These are phyloP conservation scores for Lantana camara DNA, from an alignment of 257 asterid species.

Conservation along the genomic window DNA sequence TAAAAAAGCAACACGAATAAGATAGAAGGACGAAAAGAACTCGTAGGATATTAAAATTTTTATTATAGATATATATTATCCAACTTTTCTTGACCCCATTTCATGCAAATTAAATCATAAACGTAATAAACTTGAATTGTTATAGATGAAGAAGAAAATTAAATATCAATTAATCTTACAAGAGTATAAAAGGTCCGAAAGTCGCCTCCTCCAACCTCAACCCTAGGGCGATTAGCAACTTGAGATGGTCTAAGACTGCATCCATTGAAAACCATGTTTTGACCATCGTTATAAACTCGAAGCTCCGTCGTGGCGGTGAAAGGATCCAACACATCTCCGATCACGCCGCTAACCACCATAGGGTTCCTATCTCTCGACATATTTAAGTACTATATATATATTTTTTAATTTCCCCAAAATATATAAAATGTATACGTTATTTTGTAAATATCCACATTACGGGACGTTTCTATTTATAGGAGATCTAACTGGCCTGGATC, in stretches of 20 bases:
- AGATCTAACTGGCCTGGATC: too few relatives aligned
- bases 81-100: too few relatives aligned
- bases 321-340: neutral
- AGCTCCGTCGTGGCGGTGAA: neutral
- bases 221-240: constrained; percentile 18
- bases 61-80: too few relatives aligned
- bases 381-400: neutral
- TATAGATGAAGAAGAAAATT: neutral
- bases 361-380: neutral
- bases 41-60: too few relatives aligned
- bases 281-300: neutral
- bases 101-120: too few relatives aligned
- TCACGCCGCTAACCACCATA: neutral
- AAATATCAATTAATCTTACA: neutral
- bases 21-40: too few relatives aligned
- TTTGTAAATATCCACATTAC: too few relatives aligned
- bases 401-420: too few relatives aligned
- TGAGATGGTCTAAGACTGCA: neutral
- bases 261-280: neutral
- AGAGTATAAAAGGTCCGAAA: neutral
- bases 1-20: too few relatives aligned
- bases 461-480: constrained; percentile 7
- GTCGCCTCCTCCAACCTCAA: constrained; percentile 19
- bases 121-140: too few relatives aligned
- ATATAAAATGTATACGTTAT: neutral